Base-by-base conservation (phyloP, 2,329 filamentous ascomycete species). In the Paraphoma sp. region DNA sequence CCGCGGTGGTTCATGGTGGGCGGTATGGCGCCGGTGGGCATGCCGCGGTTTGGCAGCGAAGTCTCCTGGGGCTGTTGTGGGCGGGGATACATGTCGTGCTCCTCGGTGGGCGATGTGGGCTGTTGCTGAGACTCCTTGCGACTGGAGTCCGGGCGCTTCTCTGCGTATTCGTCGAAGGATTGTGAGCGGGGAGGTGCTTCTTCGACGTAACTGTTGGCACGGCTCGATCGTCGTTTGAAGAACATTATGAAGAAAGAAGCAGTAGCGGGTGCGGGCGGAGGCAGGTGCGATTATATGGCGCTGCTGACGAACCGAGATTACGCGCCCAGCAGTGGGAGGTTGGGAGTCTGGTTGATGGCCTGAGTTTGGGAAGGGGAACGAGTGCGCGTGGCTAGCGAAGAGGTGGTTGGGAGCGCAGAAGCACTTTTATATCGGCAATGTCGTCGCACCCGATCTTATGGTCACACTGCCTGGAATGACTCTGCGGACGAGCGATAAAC, bases 181-280 rank as follows among this genome's bases (percentile, higher is more conserved):
- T 74, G 69, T 18, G 67, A 64, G 75, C 79, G 77, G 23, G 74
- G 75, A 45, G 75, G 73, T 51, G 75, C 68, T 72, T 79, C 76
- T 64, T 83, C 81, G 62, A 83, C 76, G 78, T 83, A 83, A 66
- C 74, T 78, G 66, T 81, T 80, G 54, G 74, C 74, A 43, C 77
- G 72, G 51, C 78, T 80, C 45, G 78, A 80, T 58, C 80, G 76
- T 62, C 80, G 80, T 70, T 81, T 82, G 79, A 82, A 81, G 77
- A 82, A 78, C 70, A 81, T 80, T 72, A 77, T 72, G 70, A 53
- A 53, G 48, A 62, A 60, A 59, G 53, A 60, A 59, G 51, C 59
- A 58, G 61, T 49, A 55, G 60, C 57, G 56, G 53, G 51, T 46
- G 60, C 56, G 59, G 52, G 57, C 50, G 60, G 57, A 54, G 56